Evolutionary conservation across 2,329 filamentous ascomycete species (phyloP).

Genomic region (Triangularia verruculosa): DNA sequence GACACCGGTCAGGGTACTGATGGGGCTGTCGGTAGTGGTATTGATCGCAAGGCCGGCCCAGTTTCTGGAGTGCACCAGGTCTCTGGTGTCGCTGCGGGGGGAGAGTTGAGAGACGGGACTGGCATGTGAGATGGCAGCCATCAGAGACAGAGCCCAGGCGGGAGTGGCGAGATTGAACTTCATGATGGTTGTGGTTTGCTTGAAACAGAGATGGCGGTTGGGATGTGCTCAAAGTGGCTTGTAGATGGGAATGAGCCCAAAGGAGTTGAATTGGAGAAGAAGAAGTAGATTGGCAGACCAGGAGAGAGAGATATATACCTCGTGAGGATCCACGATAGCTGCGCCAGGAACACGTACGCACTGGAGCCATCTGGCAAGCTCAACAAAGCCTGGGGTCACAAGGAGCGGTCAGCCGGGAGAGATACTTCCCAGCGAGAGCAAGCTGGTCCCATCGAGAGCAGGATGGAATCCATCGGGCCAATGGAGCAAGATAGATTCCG

Average conservation of each 20-base stretch:
- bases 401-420: no score
- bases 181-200: neutral
- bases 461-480: neutral
- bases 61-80: neutral
- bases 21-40: neutral
- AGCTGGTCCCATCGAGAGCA: no score
- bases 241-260: neutral
- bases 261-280: neutral
- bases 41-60: neutral
- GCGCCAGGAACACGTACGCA: neutral
- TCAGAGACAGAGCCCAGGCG: neutral
- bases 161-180: neutral
- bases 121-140: neutral
- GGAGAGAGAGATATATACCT: neutral
- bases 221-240: neutral
- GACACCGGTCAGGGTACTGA: neutral
- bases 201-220: neutral
- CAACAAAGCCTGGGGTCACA: neutral
- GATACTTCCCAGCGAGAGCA: no score
- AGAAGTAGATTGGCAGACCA: neutral
- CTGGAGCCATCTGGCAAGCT: neutral
- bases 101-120: neutral
- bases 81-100: neutral
- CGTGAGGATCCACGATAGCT: neutral
- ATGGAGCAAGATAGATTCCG: neutral